Conservation (phyloP, 2,329 filamentous ascomycete genomes). For the Trichocomaceae sp. region DNA sequence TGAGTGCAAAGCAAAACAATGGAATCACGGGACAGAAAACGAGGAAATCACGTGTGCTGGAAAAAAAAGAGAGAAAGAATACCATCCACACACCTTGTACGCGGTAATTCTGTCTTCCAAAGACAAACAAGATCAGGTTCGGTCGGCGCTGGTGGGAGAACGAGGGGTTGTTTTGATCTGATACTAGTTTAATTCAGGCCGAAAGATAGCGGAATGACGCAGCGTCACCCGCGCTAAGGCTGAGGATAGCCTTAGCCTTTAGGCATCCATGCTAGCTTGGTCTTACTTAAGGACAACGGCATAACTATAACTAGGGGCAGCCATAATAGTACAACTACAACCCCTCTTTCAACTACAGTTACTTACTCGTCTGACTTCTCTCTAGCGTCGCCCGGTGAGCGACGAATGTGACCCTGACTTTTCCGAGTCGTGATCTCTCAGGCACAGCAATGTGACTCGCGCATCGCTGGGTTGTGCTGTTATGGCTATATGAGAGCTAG, state of each 20-base stretch:
- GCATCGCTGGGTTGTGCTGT: too few relatives aligned
- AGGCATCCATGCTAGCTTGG: neutral
- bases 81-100: neutral
- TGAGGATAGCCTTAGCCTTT: neutral
- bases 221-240: neutral
- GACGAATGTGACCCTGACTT: neutral
- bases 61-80: neutral
- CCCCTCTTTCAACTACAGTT: neutral
- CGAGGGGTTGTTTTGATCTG: neutral
- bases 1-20: neutral
- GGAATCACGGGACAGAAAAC: neutral
- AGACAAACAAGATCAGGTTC: neutral
- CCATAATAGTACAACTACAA: too few relatives aligned
- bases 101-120: neutral
- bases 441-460: neutral
- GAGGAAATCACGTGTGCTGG: conserved; percentile 14
- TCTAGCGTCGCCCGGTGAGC: neutral
- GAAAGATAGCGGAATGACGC: conserved; percentile 6
- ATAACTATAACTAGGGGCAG: too few relatives aligned
- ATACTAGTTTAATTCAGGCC: neutral
- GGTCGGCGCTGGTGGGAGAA: conserved; percentile 20
- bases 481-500: too few relatives aligned
- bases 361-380: neutral
- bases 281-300: too few relatives aligned
- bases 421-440: neutral